phyloP scores from a whole-genome alignment of 306 rosid species.

The Prunus kanzakura region DNA sequence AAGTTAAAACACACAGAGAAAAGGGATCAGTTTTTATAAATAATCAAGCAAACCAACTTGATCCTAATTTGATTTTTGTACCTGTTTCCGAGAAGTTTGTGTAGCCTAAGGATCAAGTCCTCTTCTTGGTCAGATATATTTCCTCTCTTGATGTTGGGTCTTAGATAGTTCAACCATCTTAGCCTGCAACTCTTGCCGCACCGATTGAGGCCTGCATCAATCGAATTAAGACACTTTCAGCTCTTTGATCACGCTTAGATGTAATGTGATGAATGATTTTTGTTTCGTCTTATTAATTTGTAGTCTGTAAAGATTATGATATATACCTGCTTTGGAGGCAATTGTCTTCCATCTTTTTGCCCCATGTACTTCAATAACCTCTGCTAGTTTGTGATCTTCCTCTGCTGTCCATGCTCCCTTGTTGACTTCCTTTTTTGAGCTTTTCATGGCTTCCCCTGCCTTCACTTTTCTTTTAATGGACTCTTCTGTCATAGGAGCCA shows the following conservation, averaged over 20 bases:
- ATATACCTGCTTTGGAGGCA: conserved; percentile 54
- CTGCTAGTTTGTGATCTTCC: conserved; percentile 57
- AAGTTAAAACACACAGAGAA: not conserved
- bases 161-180: conserved; percentile 65
- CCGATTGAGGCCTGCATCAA: conserved; percentile 44
- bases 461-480: conserved; percentile 11
- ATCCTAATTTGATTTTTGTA: not conserved
- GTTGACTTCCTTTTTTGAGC: conserved; percentile 31
- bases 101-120: conserved; percentile 64
- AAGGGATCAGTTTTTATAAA: not conserved
- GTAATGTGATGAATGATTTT: not conserved
- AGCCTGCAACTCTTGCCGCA: conserved; percentile 68
- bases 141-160: conserved; percentile 71
- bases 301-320: not conserved
- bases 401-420: conserved; percentile 64
- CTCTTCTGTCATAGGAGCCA: conserved; percentile 2
- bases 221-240: not conserved
- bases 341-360: conserved; percentile 53
- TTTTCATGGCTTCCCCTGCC: conserved; percentile 10
- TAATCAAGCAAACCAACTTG: not conserved
- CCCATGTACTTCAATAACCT: conserved; percentile 50
- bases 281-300: not conserved
- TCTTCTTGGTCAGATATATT: conserved; percentile 69
- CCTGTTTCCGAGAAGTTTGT: conserved; percentile 69
- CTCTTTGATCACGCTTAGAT: not conserved